phyloP scores from a whole-genome alignment of 1,139 yeast genomes.

The Zygoascus hellenicus region DNA sequence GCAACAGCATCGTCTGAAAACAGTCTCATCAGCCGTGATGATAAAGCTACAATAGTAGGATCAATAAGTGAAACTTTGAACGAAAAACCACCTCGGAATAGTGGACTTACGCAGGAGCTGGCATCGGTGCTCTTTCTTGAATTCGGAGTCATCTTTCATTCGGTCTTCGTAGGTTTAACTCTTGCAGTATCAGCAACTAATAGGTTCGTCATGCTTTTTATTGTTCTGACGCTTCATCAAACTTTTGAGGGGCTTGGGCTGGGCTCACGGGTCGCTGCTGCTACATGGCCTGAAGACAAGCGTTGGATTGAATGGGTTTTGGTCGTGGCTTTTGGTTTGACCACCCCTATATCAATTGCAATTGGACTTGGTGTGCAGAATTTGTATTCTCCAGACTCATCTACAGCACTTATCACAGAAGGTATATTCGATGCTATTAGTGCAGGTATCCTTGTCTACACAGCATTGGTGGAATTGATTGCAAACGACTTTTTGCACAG shows the following conservation, averaged over 20 bases:
- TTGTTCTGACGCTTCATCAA: conserved; percentile 85
- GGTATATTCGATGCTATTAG: conserved; percentile 82
- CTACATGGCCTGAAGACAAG: conserved; percentile 56
- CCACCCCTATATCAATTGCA: conserved; percentile 80
- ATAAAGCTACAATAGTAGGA: background rate
- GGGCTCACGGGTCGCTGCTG: conserved; percentile 76
- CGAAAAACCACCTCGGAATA: background rate
- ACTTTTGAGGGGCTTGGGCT: conserved; percentile 89
- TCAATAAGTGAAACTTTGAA: background rate
- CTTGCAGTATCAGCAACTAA: conserved; percentile 68
- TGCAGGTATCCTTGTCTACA: conserved; percentile 77
- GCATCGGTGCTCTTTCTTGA: conserved; percentile 60
- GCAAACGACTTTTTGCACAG: conserved; percentile 77
- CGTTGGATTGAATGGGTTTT: conserved; percentile 53
- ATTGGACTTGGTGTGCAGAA: conserved; percentile 80
- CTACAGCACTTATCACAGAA: conserved; percentile 59
- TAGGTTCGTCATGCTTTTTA: conserved; percentile 69
- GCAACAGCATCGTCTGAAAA: background rate
- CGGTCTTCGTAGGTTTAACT: conserved; percentile 71
- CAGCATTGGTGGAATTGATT: conserved; percentile 81
- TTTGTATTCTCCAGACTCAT: conserved; percentile 52
- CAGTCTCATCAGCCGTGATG: background rate
- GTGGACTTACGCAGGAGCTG: conserved; percentile 30
- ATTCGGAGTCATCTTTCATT: conserved; percentile 77
- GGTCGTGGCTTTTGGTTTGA: conserved; percentile 56